Evolutionary conservation across 108 stramenopile species (phyloP).

Genomic region (Cyclotella sp.): DNA sequence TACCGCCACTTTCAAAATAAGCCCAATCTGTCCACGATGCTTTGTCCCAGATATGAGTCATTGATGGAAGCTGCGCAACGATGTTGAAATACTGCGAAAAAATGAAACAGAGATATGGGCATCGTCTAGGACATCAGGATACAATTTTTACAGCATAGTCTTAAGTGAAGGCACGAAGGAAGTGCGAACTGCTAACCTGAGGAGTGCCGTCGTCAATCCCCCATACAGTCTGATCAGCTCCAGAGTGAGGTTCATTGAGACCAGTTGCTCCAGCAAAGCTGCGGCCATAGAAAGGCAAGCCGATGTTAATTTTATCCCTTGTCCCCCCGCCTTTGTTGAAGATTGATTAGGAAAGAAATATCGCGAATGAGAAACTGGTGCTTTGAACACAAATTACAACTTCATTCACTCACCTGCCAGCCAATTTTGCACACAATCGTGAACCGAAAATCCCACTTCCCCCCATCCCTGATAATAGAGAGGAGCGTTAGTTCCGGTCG

Average conservation of each 20-base stretch:
- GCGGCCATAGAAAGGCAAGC: conserved; percentile 45
- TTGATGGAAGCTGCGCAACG: conserved; percentile 36
- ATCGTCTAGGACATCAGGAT: background rate
- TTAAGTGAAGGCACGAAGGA: background rate
- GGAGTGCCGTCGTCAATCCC: conserved; percentile 40
- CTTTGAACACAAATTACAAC: too few relatives aligned
- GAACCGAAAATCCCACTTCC: conserved; percentile 28
- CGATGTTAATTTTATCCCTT: conserved; percentile 36
- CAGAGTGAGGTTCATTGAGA: conserved; percentile 40
- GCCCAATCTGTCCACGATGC: conserved; percentile 38
- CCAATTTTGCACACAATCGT: conserved; percentile 49
- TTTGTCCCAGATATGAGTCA: conserved; percentile 47
- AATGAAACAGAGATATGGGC: background rate
- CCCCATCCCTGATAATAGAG: conserved; percentile 48
- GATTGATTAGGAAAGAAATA: background rate
- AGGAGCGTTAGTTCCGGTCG: conserved; percentile 44
- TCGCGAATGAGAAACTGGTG: background rate
- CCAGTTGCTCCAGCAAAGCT: conserved; percentile 35
- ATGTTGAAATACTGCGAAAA: conserved; percentile 34
- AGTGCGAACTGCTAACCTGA: background rate
- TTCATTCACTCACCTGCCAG: background rate
- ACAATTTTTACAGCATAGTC: too few relatives aligned
- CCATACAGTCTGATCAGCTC: conserved; percentile 37
- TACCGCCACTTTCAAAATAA: conserved; percentile 36
- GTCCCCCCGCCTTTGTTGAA: conserved; percentile 24